Evolutionary conservation across 2,329 filamentous ascomycete genomes (phyloP), one percentile per base, ranked within the genome.

Genomic region (Achaetomium macrosporum): DNA sequence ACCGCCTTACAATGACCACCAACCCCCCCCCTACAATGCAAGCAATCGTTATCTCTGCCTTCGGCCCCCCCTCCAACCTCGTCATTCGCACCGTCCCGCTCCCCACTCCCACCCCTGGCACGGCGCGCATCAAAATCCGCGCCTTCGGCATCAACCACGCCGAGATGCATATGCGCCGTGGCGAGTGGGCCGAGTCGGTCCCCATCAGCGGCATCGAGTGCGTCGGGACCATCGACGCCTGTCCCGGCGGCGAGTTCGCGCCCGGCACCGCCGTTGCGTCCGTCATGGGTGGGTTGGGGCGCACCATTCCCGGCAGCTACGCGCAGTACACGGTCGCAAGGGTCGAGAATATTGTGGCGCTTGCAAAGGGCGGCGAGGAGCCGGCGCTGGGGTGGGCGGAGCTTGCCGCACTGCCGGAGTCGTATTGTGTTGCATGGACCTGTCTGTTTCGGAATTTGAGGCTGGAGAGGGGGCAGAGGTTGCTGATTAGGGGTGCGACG

Each of bases 81-180:
- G 47, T 57, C 15, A 64, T 44, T 66, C 68, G 8, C 42, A 1
- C 12, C 44, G 13, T 39, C 19, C 44, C 44, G 12, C 33, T 47
- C 35, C 44, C 44, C 19, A 11, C 49, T 1, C 64, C 68, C 6
- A 39, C 49, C 15, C 36, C 41, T 1, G 66, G 67, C 47, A 55
- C 68, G 39, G 66, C 65, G 1, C 57, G 71, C 13, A 63, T 73
- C 56, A 55, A 63, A 53, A 65, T 73, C 39, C 62, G 66, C 54
- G 71, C 71, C 9, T 75, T 75, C 47, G 71, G 71, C 3, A 55
- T 73, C 39, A 73, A 74, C 55, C 70, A 73, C 53, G 72, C 72
- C 9, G 72, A 75, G 58, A 72, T 72, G 66, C 69, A 74, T 58
- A 74, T 74, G 71, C 68, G 71, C 19, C 66, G 64, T 40, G 72